A percentile compares a stretch with the other conserved stretches of the same genome.
Evolutionary conservation across 306 rosid genomes (phyloP).

Genomic region (Ormosia semicastrata): DNA sequence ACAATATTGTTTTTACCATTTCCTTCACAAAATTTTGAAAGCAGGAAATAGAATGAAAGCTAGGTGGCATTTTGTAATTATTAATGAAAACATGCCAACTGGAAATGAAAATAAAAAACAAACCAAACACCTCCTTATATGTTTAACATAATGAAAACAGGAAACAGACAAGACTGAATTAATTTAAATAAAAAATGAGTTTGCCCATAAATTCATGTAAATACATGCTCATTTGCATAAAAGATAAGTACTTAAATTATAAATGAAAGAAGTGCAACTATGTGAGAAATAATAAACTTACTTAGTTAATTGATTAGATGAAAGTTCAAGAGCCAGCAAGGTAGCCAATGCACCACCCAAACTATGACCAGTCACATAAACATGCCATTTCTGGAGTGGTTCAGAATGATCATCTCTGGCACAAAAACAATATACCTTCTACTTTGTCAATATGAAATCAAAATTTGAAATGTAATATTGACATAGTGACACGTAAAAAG

Average conservation of each 20-base stretch:
- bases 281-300: conserved; percentile 43
- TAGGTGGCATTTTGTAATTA: no score
- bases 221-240: neutral
- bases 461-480: conserved; percentile 6
- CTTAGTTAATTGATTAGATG: conserved; percentile 84
- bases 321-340: conserved; percentile 92
- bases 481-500: neutral
- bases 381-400: conserved; percentile 71
- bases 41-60: no score
- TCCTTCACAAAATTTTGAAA: neutral
- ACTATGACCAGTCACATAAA: conserved; percentile 94
- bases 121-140: neutral
- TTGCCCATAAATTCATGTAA: neutral
- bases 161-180: neutral
- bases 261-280: conserved; percentile 17
- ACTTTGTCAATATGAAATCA: conserved; percentile 9
- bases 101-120: no score
- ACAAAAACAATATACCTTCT: conserved; percentile 19
- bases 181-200: neutral
- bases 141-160: neutral
- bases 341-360: conserved; percentile 98
- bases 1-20: neutral
- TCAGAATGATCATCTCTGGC: conserved; percentile 68
- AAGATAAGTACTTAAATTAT: neutral
- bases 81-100: no score